These are phyloP conservation scores for Fusarium sp. DNA, from an alignment of 2,329 filamentous ascomycete species.

Conservation along the genomic window DNA sequence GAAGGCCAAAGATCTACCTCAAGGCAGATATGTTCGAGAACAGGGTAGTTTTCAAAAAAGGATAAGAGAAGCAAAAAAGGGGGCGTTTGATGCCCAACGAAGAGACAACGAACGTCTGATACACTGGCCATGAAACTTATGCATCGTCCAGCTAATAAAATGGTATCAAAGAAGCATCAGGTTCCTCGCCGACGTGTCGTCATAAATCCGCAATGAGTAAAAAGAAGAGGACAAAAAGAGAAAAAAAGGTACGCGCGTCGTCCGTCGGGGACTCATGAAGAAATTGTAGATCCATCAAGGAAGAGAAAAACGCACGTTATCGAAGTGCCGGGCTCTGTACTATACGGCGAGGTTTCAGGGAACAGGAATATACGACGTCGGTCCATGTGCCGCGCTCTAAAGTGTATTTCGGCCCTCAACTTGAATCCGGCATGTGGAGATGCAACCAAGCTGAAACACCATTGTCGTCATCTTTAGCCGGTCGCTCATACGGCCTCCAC, in stretches of 20 bases:
- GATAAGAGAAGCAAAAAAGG: constrained; percentile 19
- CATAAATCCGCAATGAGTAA: constrained; percentile 43
- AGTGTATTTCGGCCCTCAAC: constrained; percentile 28
- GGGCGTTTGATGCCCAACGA: constrained; percentile 34
- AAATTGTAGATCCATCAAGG: constrained; percentile 38
- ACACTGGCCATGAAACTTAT: constrained; percentile 45
- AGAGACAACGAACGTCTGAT: constrained; percentile 47
- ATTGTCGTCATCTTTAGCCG: constrained; percentile 25
- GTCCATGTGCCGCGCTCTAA: constrained; percentile 15
- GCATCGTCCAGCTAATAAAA: constrained; percentile 51
- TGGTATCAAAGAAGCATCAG: constrained; percentile 50
- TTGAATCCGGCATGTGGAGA: constrained; percentile 24
- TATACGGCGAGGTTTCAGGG: constrained; percentile 17
- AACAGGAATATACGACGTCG: constrained; percentile 19
- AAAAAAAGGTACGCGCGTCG: constrained; percentile 9
- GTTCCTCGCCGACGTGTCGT: constrained; percentile 48
- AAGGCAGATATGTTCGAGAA: constrained; percentile 33
- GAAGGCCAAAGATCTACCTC: constrained; percentile 29
- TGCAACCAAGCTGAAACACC: constrained; percentile 44
- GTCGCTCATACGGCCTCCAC: constrained; percentile 68
- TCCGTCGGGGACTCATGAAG: constrained; percentile 40
- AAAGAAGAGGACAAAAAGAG: constrained; percentile 19
- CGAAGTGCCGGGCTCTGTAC: constrained; percentile 25
- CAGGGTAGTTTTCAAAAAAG: constrained; percentile 32
- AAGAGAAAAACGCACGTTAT: constrained; percentile 29